These are phyloP conservation scores for Xylariaceae sp. DNA, from an alignment of 2,329 filamentous ascomycete species.

Conservation along the genomic window DNA sequence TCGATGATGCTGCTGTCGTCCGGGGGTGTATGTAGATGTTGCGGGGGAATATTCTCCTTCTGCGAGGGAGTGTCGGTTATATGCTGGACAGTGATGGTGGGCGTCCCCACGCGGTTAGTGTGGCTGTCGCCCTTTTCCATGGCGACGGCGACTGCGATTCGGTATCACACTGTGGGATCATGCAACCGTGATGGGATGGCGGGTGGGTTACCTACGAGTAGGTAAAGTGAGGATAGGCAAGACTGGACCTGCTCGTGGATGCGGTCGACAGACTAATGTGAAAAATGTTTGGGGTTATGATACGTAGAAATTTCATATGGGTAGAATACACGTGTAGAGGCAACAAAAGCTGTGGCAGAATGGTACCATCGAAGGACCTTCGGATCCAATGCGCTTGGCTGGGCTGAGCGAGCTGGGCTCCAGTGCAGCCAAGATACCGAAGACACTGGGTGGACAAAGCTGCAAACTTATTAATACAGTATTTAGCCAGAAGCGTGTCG, in stretches of 20 bases:
- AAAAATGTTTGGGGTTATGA: conserved; percentile 6
- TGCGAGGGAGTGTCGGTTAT: conserved; percentile 6
- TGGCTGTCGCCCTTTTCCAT: conserved; percentile 25
- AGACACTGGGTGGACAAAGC: too few species aligned
- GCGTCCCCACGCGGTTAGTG: conserved; percentile 5
- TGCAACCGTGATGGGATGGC: not conserved
- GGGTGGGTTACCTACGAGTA: conserved; percentile 19
- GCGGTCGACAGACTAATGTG: conserved; percentile 10
- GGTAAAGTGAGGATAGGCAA: conserved; percentile 23
- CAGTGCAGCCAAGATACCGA: too few species aligned
- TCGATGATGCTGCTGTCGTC: conserved; percentile 36
- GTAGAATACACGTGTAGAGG: not conserved
- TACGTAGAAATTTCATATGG: conserved; percentile 24
- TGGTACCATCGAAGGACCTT: too few species aligned
- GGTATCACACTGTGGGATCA: not conserved
- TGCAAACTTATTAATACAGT: too few species aligned
- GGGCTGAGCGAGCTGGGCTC: too few species aligned
- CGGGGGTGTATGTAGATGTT: conserved; percentile 19
- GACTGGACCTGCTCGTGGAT: conserved; percentile 11
- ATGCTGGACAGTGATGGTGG: not conserved
- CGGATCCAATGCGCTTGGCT: not conserved
- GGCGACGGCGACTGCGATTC: conserved; percentile 9
- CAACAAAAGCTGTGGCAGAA: too few species aligned
- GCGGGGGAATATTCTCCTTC: conserved; percentile 13
- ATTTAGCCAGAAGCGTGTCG: not conserved